Evolutionary conservation across 2,329 filamentous ascomycete species (phyloP), one percentile per base, ranked within the genome.

Genomic region (Arachnomyces sp.): DNA sequence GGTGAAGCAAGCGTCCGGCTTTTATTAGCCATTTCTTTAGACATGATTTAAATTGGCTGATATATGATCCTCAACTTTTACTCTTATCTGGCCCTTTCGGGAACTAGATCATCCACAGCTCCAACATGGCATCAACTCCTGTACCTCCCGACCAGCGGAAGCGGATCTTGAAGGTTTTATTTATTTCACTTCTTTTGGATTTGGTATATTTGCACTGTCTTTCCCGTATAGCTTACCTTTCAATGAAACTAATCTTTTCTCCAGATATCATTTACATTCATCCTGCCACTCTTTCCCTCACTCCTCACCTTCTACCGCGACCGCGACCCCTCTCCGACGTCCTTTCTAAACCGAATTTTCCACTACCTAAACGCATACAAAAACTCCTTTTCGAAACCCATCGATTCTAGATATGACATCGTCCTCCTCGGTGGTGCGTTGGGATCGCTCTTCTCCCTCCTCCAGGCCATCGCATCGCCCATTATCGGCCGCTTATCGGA

Each of bases 241-340:
- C 13, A 8, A 12, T n/a, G 15, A 11, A 30, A 15, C 16, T 12
- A 18, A 34, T 11, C 14, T 2, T 21, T 12, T 25, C 18, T 16
- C 38, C 11, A 95, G 90, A 86, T 96, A 56, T 95, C 90, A 41
- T 98, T 98, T 63, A 98, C 92, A 21, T 95, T 98, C 61, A 96
- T 96, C 59, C 82, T 98, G 7, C 92, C 92, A 0, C 78, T 98
- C 28, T 98, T 96, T 61, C 92, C 89, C 6, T 89, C 88, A 43
- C 82, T 98, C 33, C 83, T 96, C 64, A 84, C 93, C 55, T 96
- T 95, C 75, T 98, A 96, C 70, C 86, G 87, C 66, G 82, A 86
- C 59, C 79, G 81, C 64, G 89, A 95, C 40, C 63, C 67, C 48
- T 59, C 68, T 28, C 68, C 74, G 3, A 63, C 68, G 43, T 88